These are phyloP conservation scores for Gymnopilus junonius DNA, from an alignment of 768 basidiomycete genomes.

Conservation along the genomic window DNA sequence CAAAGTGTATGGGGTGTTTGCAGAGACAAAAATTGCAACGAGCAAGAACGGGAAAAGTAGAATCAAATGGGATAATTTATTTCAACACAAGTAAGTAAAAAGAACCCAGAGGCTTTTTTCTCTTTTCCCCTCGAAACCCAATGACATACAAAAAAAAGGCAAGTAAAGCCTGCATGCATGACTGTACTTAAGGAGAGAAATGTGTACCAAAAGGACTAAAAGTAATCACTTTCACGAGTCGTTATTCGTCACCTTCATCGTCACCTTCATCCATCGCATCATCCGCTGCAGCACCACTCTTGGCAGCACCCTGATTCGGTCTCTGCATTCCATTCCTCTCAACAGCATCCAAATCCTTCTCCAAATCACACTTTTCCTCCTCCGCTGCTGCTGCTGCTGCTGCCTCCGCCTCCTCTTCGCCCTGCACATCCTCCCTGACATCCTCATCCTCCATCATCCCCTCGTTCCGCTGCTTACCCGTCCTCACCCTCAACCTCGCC, in stretches of 20 bases:
- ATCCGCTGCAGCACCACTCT: background rate
- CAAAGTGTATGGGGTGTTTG: too few relatives aligned
- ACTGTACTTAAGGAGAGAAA: background rate
- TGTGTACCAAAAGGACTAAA: background rate
- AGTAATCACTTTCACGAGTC: background rate
- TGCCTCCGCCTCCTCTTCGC: slow-evolving; percentile 56
- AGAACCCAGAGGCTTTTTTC: background rate
- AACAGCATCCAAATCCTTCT: slow-evolving; percentile 61
- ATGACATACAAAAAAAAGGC: background rate
- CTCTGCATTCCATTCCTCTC: slow-evolving; percentile 31
- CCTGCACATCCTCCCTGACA: slow-evolving; percentile 60
- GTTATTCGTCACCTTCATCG: slow-evolving; percentile 16
- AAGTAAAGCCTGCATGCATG: background rate
- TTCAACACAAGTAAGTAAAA: background rate
- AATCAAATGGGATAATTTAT: background rate
- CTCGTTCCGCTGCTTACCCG: slow-evolving; percentile 49
- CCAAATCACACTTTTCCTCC: slow-evolving; percentile 56
- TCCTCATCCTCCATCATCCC: slow-evolving; percentile 57
- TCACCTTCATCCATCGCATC: slow-evolving; percentile 18
- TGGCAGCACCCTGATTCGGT: background rate
- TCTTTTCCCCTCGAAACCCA: background rate
- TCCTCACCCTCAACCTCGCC: slow-evolving; percentile 49
- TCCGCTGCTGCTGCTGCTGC: slow-evolving; percentile 35
- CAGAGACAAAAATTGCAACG: too few relatives aligned
- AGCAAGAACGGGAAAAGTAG: too few relatives aligned